phyloP scores from a whole-genome alignment of 1,284 basidiomycete species.

The Marasmius oreades region DNA sequence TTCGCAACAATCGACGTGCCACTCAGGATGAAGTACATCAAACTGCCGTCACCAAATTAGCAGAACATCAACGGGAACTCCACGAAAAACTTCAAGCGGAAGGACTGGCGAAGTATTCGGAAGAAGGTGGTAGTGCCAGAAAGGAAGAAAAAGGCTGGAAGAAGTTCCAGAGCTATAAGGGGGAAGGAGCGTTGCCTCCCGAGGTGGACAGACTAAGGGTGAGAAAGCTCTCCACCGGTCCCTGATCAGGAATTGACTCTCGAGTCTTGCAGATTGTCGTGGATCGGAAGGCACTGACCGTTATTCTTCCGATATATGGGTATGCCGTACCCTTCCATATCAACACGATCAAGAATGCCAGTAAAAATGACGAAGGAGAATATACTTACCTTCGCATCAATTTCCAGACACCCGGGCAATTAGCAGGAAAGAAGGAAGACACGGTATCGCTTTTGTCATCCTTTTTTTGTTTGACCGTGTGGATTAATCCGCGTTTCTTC shows the following conservation, averaged over 20 bases:
- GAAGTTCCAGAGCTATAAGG: conserved; percentile 95
- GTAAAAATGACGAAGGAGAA: conserved; percentile 96
- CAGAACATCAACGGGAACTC: conserved; percentile 86
- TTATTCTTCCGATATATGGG: conserved; percentile 92
- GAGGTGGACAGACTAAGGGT: conserved; percentile 77
- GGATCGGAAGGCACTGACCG: conserved; percentile 87
- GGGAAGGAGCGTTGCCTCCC: conserved; percentile 84
- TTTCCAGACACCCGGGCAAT: conserved; percentile 97
- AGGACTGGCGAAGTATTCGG: conserved; percentile 83
- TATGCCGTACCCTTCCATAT: conserved; percentile 98
- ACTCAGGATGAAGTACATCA: conserved; percentile 78
- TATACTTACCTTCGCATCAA: conserved; percentile 96
- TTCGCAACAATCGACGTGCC: conserved; percentile 80
- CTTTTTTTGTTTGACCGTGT: background rate
- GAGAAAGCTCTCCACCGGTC: conserved; percentile 22
- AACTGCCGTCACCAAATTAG: conserved; percentile 68
- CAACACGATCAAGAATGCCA: conserved; percentile 97
- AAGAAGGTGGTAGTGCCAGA: conserved; percentile 63
- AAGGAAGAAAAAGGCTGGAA: conserved; percentile 92
- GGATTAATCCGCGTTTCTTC: background rate
- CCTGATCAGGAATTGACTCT: background rate
- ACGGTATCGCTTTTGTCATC: conserved; percentile 57
- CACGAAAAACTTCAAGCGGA: conserved; percentile 79
- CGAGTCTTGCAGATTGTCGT: conserved; percentile 69
- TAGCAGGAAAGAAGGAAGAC: conserved; percentile 98